These are phyloP conservation scores for Colletotrichum incanum DNA, from an alignment of 2,329 filamentous ascomycete genomes.

Conservation along the genomic window DNA sequence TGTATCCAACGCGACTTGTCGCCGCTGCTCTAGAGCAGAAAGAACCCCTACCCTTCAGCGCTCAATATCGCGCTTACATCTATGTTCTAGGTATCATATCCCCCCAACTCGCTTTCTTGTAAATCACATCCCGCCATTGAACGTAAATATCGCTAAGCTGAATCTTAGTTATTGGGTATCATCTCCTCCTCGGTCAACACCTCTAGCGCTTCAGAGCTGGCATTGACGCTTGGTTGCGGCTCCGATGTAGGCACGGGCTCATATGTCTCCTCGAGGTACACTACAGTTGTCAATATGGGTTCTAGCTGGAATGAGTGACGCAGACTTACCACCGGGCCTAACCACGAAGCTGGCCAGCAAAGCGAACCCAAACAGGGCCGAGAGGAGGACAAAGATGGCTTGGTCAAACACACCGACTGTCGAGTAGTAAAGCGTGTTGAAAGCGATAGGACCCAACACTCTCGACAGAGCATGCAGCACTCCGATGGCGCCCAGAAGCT, in stretches of 20 bases:
- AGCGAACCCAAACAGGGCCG: constrained; percentile 75
- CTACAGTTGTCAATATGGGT: constrained; percentile 16
- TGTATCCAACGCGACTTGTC: neutral
- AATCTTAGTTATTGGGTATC: constrained; percentile 32
- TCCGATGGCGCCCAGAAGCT: constrained; percentile 90
- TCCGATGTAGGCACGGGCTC: constrained; percentile 18
- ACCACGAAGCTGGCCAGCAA: constrained; percentile 80
- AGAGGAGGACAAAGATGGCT: constrained; percentile 85
- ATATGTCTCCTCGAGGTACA: constrained; percentile 39
- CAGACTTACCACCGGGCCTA: constrained; percentile 79
- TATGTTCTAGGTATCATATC: constrained; percentile 32
- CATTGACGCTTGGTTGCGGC: neutral
- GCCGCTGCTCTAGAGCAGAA: neutral
- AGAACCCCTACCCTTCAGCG: neutral
- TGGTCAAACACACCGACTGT: constrained; percentile 87
- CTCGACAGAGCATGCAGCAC: constrained; percentile 87
- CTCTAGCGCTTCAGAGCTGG: constrained; percentile 29
- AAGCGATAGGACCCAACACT: constrained; percentile 84
- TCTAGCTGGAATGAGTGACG: neutral
- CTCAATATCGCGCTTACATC: constrained; percentile 16
- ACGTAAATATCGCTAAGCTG: neutral
- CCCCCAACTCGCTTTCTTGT: neutral
- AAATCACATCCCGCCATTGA: neutral
- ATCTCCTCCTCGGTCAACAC: constrained; percentile 29
- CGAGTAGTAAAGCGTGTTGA: constrained; percentile 87